Evolutionary conservation across 2,329 filamentous ascomycete genomes (phyloP), one percentile per base, ranked within the genome.

Genomic region (Exophiala spinifera): DNA sequence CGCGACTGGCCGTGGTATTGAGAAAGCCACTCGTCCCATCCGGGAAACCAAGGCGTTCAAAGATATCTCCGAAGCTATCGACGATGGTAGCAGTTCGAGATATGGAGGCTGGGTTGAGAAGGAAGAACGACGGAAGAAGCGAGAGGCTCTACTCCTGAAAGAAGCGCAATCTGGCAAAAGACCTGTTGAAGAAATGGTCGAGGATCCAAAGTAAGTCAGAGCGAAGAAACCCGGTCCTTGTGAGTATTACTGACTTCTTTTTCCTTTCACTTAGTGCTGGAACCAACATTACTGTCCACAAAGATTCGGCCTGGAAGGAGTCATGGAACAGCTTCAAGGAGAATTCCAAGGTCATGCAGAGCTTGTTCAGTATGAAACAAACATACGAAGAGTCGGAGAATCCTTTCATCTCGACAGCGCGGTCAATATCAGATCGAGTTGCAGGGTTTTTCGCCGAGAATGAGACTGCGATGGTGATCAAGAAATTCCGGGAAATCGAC

Each of bases 371-470:
- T 68, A 83, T 96, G 74, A 91, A 92, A 74, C 84, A 83, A 53
- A 85, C 86, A 53, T 97, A 97, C 75, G 87, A 95, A 63, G 94
- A 99, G 74, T 97, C 94, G 10, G 94, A 99, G 69, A 99, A 99
- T 71, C 92, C 94, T 5, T 79, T 99, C 40, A 89, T 99, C 61
- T 88, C 86, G 44, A 97, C 92, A 0, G 94, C 91, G 1, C 87
- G 94, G 68, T 91, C 89, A 70, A 96, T 99, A 64, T 92, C 91
- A 28, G 94, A 99, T 71, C 84, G 88, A 54, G 85, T 99, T 36
- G 90, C 88, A 44, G 91, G 94, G 23, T 99, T 96, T 76, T 99
- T 99, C 63, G 94, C 94, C 59, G 94, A 99, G 73, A 99, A 97
- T 71, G 94, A 99, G 76, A 96, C 91, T 0, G 94, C 94, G 25